Conservation (phyloP, 2,329 filamentous ascomycete genomes). For the Cordyceps javanica region DNA sequence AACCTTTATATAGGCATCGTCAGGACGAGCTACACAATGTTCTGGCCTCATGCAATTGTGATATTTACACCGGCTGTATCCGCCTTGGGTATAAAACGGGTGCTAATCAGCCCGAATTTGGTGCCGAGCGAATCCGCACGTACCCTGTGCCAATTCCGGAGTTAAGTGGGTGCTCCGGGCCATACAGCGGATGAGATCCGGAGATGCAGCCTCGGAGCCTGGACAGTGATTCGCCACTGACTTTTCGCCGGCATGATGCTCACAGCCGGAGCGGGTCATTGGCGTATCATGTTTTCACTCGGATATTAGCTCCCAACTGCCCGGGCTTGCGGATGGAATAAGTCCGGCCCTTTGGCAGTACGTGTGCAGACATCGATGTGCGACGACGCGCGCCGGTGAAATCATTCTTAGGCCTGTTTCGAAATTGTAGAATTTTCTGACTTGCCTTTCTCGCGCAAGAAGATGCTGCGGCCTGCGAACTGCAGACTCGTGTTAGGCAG, state of each 20-base stretch:
- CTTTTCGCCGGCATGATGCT: background rate
- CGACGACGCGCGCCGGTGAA: too few species aligned
- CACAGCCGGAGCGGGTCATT: background rate
- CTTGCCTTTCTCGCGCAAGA: too few species aligned
- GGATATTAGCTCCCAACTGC: background rate
- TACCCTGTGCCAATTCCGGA: background rate
- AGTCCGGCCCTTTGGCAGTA: background rate
- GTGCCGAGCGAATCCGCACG: background rate
- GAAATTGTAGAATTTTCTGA: too few species aligned
- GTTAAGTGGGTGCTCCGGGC: constrained; percentile 1
- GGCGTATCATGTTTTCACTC: background rate
- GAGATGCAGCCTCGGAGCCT: background rate
- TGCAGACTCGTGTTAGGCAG: too few species aligned
- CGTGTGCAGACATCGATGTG: too few species aligned
- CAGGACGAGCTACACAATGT: background rate
- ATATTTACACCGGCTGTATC: background rate
- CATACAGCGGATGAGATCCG: background rate
- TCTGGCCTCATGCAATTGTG: background rate
- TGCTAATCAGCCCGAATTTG: background rate
- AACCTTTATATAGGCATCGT: background rate
- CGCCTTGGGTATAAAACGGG: background rate
- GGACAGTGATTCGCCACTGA: background rate
- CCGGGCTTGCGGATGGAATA: background rate
- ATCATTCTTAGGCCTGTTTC: too few species aligned
- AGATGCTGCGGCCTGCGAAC: too few species aligned